Conservation (phyloP, 345 rosid genomes). For the Abelmoschus esculentus region DNA sequence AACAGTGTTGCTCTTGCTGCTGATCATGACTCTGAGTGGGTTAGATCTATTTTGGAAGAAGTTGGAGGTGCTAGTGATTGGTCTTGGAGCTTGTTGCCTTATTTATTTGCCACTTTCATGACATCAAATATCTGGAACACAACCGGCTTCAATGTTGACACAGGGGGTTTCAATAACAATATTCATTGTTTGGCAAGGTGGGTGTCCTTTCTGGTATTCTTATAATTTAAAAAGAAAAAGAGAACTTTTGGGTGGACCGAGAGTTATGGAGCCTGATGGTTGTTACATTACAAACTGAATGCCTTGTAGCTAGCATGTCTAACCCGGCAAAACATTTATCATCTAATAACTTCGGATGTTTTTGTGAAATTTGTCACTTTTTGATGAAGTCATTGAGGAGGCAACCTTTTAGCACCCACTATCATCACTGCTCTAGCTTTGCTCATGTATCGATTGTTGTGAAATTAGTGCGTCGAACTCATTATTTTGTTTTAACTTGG, state of each 20-base stretch:
- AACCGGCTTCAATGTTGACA: slow-evolving; percentile 84
- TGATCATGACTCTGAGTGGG: slow-evolving; percentile 97
- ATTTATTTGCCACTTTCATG: slow-evolving; percentile 81
- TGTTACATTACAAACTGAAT: not conserved
- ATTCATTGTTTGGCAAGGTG: slow-evolving; percentile 93
- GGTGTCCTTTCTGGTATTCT: slow-evolving; percentile 2
- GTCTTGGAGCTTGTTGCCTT: slow-evolving; percentile 94
- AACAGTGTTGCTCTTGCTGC: slow-evolving; percentile 42
- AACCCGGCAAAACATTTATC: not conserved
- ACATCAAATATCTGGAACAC: slow-evolving; percentile 80
- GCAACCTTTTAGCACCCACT: not conserved
- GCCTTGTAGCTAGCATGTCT: not conserved
- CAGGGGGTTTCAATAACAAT: slow-evolving; percentile 95
- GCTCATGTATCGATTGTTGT: not conserved
- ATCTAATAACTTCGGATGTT: not conserved
- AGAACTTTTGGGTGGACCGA: not conserved
- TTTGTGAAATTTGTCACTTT: not conserved
- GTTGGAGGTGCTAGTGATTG: slow-evolving; percentile 89
- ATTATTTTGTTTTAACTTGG: slow-evolving; percentile 11
- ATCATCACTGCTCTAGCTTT: not conserved
- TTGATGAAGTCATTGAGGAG: slow-evolving; percentile 2
- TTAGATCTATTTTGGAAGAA: slow-evolving; percentile 79
- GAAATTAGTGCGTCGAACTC: not conserved
- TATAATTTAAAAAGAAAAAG: not conserved
- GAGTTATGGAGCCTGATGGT: not conserved